These are phyloP conservation scores for Apiospora saccharicola DNA, from an alignment of 2,329 filamentous ascomycete species.

Conservation along the genomic window DNA sequence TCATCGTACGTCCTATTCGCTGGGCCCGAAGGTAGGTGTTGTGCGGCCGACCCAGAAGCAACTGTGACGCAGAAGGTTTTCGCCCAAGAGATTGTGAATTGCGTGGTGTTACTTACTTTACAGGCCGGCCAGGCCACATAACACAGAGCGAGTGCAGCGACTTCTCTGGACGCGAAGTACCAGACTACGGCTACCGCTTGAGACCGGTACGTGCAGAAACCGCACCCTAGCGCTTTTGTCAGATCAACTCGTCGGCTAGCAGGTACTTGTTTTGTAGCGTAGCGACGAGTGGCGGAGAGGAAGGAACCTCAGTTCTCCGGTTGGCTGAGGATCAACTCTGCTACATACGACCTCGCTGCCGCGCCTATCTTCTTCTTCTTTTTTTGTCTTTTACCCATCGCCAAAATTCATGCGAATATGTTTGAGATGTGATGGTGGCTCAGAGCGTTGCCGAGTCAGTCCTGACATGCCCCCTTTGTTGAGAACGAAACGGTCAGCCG, in stretches of 20 bases:
- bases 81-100: constrained; percentile 22
- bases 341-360: constrained; percentile 18
- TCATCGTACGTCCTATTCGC: constrained; percentile 15
- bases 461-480: background rate
- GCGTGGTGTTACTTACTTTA: constrained; percentile 1
- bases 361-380: background rate
- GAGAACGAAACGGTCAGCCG: background rate
- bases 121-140: background rate
- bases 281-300: constrained; percentile 12
- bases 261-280: constrained; percentile 9
- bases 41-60: constrained; percentile 20
- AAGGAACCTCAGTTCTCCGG: background rate
- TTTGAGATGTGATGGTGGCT: constrained; percentile 2
- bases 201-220: constrained; percentile 26
- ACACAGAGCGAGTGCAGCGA: background rate
- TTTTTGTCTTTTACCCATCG: background rate
- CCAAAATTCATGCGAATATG: background rate
- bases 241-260: constrained; percentile 15
- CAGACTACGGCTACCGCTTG: constrained; percentile 26
- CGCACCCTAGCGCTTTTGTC: background rate
- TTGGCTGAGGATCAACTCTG: constrained; percentile 4
- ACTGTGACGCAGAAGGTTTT: constrained; percentile 5
- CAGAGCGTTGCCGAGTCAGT: background rate
- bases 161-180: background rate
- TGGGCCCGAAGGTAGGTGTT: background rate